These are phyloP conservation scores for Suhomyces sp. DNA, from an alignment of 805 yeast genomes.

Conservation along the genomic window DNA sequence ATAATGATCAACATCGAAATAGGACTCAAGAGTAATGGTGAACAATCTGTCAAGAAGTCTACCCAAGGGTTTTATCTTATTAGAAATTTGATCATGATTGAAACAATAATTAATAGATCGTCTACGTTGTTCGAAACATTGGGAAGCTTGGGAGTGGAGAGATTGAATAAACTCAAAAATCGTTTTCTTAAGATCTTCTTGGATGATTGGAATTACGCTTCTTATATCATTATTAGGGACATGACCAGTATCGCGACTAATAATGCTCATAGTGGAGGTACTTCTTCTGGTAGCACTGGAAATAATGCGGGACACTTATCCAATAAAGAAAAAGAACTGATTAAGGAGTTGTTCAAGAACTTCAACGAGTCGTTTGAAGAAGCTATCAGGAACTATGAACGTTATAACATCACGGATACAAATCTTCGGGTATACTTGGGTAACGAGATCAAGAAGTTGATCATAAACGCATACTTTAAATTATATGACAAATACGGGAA, in stretches of 20 bases:
- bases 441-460: conserved; percentile 69
- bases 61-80: conserved; percentile 69
- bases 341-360: conserved; percentile 79
- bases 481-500: conserved; percentile 74
- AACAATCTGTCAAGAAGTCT: conserved; percentile 34
- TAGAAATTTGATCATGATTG: conserved; percentile 71
- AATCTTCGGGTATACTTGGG: conserved; percentile 61
- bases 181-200: conserved; percentile 71
- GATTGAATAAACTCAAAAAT: conserved; percentile 69
- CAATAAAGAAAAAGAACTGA: conserved; percentile 74
- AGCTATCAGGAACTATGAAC: conserved; percentile 63
- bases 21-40: conserved; percentile 44
- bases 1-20: conserved; percentile 64
- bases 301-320: conserved; percentile 23
- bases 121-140: conserved; percentile 51
- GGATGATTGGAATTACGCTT: conserved; percentile 76
- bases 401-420: conserved; percentile 64
- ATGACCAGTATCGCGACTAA: conserved; percentile 66
- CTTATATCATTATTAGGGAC: conserved; percentile 70
- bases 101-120: conserved; percentile 64
- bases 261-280: conserved; percentile 37
- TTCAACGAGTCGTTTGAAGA: conserved; percentile 85
- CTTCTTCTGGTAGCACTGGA: conserved; percentile 12
- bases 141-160: conserved; percentile 57
- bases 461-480: conserved; percentile 81